Base-by-base conservation (phyloP, 257 asterid species). In the Henckelia pumila region DNA sequence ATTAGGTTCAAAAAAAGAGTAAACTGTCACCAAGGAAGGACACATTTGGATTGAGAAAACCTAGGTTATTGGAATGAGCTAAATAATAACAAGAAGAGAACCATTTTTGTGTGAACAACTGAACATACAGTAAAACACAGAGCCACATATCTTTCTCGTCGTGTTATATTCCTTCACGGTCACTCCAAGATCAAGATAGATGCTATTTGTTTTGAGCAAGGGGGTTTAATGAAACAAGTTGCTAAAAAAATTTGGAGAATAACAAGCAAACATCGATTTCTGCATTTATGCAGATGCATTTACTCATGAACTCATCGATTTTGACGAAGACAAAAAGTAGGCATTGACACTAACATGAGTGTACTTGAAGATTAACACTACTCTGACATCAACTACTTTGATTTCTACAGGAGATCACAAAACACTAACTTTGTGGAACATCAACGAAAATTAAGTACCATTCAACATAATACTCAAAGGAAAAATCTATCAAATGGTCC, bases 1-100 rank as follows among this genome's bases (percentile, higher is more conserved):
- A n/a, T 19, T 37, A 70, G 73, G 19, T 58, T 66, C 68, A 57
- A 22, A 59, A 33, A 57, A 64, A 70, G 58, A 28, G 71, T 29
- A 50, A 30, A 75, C 55, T 29, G 53, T 57, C 69, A 25, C 50
- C 53, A n/a, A 50, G 23, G 57, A 69, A 2, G 7, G 62, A 40
- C 25, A 63, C 25, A 35, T 28, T 53, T 37, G 55, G 74, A 53
- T 35, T 52, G 55, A 24, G 64, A 55, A 72, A 61, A 60, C 57
- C 24, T 40, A 16, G 26, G 37, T 29, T 56, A 70, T 61, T 61
- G 50, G 47, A 66, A 68, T 66, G 69, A 57, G 71, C 59, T 61
- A 73, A 66, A 63, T 20, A 40, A 37, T 32, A 64, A 61, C 58
- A 70, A 10, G 26, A 44, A 6, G 55, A 16, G 59, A 29, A 58